Conservation (phyloP, 2,329 filamentous ascomycete genomes). For the Byssothecium circinans region DNA sequence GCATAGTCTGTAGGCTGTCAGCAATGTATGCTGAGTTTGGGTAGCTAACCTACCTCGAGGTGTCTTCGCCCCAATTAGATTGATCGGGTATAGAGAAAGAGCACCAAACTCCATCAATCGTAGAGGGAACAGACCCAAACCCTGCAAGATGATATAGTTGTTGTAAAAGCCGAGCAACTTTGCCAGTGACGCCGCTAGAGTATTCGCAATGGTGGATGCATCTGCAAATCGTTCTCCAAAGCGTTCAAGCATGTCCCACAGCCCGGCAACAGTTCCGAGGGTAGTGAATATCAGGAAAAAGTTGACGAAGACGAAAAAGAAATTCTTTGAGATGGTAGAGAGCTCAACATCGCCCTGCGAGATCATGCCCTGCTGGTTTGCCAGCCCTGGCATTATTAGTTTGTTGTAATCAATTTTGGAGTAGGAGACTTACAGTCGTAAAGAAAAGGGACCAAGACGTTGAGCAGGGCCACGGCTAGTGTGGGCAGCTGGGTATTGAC, state of each 20-base stretch:
- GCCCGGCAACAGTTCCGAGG: constrained; percentile 76
- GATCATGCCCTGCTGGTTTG: constrained; percentile 90
- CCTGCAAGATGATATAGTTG: constrained; percentile 92
- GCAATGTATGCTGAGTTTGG: not conserved
- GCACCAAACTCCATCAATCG: constrained; percentile 87
- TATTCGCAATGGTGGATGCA: constrained; percentile 73
- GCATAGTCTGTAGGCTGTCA: constrained; percentile 65
- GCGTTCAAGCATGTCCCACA: constrained; percentile 64
- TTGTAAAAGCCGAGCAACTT: constrained; percentile 81
- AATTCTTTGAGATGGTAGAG: constrained; percentile 96
- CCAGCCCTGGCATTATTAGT: constrained; percentile 59
- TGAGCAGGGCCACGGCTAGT: constrained; percentile 80
- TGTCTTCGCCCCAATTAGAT: constrained; percentile 76
- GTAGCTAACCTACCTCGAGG: constrained; percentile 60
- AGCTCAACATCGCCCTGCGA: constrained; percentile 93
- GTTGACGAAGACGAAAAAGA: constrained; percentile 99
- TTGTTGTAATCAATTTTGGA: not conserved
- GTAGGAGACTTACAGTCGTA: constrained; percentile 72
- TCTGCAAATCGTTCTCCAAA: constrained; percentile 76
- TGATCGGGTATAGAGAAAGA: constrained; percentile 80
- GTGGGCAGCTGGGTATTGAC: constrained; percentile 89
- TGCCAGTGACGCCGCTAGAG: constrained; percentile 75
- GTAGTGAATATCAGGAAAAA: constrained; percentile 94
- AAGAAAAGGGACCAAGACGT: constrained; percentile 85
- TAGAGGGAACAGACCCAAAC: constrained; percentile 90